Evolutionary conservation across 2,329 filamentous ascomycete genomes (phyloP).

Genomic region (Chrysosphaeria jannelii): DNA sequence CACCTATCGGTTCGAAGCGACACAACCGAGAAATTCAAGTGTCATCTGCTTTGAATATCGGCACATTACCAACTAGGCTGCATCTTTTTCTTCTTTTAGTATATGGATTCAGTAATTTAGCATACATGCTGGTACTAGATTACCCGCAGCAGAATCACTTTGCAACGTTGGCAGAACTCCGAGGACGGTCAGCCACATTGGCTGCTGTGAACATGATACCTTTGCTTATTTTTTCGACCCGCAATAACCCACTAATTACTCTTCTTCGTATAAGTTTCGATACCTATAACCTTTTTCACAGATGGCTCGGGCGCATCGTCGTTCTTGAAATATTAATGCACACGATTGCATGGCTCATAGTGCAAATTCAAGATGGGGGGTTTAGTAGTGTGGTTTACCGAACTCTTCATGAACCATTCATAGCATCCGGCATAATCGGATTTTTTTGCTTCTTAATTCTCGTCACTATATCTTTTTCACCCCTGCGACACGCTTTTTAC

Average conservation of each 20-base stretch:
- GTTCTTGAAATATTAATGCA: conserved; percentile 41
- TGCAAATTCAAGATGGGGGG: conserved; percentile 34
- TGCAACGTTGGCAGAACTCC: conserved; percentile 48
- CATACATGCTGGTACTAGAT: conserved; percentile 30
- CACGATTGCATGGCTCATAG: conserved; percentile 41
- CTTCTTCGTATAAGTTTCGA: conserved; percentile 76
- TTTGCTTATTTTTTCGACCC: conserved; percentile 59
- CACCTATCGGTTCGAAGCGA: conserved; percentile 30
- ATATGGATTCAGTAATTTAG: conserved; percentile 28
- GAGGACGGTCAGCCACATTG: conserved; percentile 60
- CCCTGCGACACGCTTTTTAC: conserved; percentile 80
- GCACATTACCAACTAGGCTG: conserved; percentile 33
- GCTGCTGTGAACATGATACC: conserved; percentile 78
- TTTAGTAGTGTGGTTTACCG: conserved; percentile 23
- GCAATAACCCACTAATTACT: conserved; percentile 75
- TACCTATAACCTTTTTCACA: conserved; percentile 74
- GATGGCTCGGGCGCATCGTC: conserved; percentile 53
- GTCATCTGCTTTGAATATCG: conserved; percentile 16
- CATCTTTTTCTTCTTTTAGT: conserved; percentile 24
- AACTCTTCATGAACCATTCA: conserved; percentile 28
- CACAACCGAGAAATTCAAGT: conserved; percentile 24
- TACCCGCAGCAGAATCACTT: conserved; percentile 25
- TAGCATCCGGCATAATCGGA: conserved; percentile 22
- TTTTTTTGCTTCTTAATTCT: conserved; percentile 32
- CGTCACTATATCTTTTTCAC: conserved; percentile 39